phyloP scores from a whole-genome alignment of 495 filamentous ascomycete genomes.

The Neurospora tetraspora region DNA sequence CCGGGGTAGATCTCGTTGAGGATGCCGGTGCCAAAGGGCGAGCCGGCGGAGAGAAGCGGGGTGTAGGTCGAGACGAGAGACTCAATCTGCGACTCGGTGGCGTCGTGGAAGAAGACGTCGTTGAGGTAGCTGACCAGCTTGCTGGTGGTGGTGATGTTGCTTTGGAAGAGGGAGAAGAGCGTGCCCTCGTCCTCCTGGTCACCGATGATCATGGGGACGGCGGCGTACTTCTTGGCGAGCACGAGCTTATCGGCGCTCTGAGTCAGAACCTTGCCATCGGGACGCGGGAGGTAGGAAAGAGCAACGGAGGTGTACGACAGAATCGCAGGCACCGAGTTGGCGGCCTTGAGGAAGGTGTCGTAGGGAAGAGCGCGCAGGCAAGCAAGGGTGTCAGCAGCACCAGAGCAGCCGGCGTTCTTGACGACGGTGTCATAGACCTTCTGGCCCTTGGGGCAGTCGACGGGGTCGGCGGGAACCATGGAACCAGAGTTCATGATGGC shows the following conservation, averaged over 20 bases:
- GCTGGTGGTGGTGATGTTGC: slow-evolving; percentile 49
- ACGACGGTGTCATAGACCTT: slow-evolving; percentile 56
- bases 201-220: slow-evolving; percentile 49
- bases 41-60: slow-evolving; percentile 39
- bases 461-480: slow-evolving; percentile 50
- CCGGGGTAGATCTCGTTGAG: slow-evolving; percentile 59
- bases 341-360: slow-evolving; percentile 49
- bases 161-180: slow-evolving; percentile 50
- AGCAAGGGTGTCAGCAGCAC: slow-evolving; percentile 43
- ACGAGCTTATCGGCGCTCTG: slow-evolving; percentile 46
- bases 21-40: slow-evolving; percentile 54
- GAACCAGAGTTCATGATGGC: slow-evolving; percentile 67
- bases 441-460: slow-evolving; percentile 55
- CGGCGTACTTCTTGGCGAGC: slow-evolving; percentile 39
- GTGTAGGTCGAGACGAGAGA: slow-evolving; percentile 49
- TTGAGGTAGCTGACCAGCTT: slow-evolving; percentile 50
- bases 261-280: slow-evolving; percentile 48
- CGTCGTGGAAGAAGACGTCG: slow-evolving; percentile 45
- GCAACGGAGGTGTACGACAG: slow-evolving; percentile 53
- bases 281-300: slow-evolving; percentile 55
- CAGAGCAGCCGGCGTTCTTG: slow-evolving; percentile 46
- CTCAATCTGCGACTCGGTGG: slow-evolving; percentile 32
- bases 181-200: slow-evolving; percentile 54
- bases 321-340: slow-evolving; percentile 56
- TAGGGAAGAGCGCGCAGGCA: slow-evolving; percentile 55